A percentile compares a stretch with the other conserved stretches of the same genome.
These are phyloP conservation scores for Leccinellum luteum DNA, from an alignment of 768 basidiomycete genomes.

Conservation along the genomic window DNA sequence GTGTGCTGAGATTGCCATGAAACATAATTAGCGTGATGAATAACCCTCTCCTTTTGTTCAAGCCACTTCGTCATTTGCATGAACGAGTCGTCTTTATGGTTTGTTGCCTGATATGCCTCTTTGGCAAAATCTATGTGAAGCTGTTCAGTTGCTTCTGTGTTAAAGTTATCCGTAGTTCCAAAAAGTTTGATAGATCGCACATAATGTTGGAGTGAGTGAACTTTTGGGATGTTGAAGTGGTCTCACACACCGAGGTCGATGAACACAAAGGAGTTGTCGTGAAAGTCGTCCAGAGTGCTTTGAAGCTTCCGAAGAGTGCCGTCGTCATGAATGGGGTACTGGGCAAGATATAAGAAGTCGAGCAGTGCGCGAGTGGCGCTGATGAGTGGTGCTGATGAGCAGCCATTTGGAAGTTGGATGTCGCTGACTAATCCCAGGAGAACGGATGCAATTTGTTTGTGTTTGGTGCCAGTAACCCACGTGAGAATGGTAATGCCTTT, in stretches of 20 bases:
- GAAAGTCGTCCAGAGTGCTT: neutral
- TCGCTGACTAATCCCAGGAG: neutral
- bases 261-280: neutral
- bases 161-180: neutral
- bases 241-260: neutral
- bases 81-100: neutral
- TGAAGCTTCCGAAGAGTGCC: neutral
- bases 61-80: neutral
- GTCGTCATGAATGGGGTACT: neutral
- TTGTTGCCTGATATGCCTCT: neutral
- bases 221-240: neutral
- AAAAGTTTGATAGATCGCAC: neutral
- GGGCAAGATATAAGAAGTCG: neutral
- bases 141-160: neutral
- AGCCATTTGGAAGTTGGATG: neutral
- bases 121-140: neutral
- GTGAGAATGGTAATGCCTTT: too few species aligned
- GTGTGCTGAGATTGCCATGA: neutral
- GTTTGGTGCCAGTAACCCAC: neutral
- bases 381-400: neutral
- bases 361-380: neutral
- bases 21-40: neutral
- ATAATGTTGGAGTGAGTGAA: neutral
- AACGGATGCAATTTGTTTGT: neutral
- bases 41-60: neutral